These are phyloP conservation scores for Lactifluus hygrophoroides DNA, from an alignment of 768 basidiomycete species.

Conservation along the genomic window DNA sequence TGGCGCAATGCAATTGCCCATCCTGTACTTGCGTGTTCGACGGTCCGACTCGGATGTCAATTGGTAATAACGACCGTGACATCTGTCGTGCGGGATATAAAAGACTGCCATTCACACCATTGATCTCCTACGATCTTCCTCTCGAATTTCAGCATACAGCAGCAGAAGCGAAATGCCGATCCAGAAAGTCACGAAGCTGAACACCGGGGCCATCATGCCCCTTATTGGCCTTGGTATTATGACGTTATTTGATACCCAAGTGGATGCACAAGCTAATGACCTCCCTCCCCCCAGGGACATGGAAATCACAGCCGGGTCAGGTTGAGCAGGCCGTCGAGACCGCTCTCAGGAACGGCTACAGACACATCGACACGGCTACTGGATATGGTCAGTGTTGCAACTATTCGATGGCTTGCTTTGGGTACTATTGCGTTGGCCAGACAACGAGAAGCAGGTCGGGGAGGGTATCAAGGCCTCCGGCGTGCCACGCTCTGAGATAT, in stretches of 20 bases:
- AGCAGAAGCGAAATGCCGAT: slow-evolving; percentile 1
- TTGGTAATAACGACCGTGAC: too few relatives aligned
- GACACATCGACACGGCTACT: slow-evolving; percentile 60
- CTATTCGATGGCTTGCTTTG: background rate
- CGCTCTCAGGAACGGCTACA: slow-evolving; percentile 70
- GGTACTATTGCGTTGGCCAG: slow-evolving; percentile 13
- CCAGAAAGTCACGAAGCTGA: slow-evolving; percentile 38
- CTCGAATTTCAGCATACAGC: background rate
- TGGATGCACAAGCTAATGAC: background rate
- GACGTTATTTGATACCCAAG: slow-evolving; percentile 43
- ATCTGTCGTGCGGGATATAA: background rate
- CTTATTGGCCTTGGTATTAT: slow-evolving; percentile 34
- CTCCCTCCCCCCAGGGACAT: slow-evolving; percentile 45
- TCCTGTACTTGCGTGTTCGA: too few relatives aligned
- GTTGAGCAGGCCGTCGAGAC: slow-evolving; percentile 68
- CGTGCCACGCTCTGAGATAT: slow-evolving; percentile 62
- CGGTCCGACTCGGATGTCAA: too few relatives aligned
- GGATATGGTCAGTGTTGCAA: slow-evolving; percentile 36
- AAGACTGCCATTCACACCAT: too few relatives aligned
- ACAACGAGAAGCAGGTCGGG: slow-evolving; percentile 77
- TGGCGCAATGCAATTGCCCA: too few relatives aligned
- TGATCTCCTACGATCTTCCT: background rate
- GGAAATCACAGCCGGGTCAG: slow-evolving; percentile 62
- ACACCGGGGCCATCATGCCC: slow-evolving; percentile 73
- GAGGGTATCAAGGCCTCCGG: slow-evolving; percentile 69